Evolutionary conservation across 176 grass and related monocot genomes (phyloP).

Genomic region (Ampelocalamus luodianensis): DNA sequence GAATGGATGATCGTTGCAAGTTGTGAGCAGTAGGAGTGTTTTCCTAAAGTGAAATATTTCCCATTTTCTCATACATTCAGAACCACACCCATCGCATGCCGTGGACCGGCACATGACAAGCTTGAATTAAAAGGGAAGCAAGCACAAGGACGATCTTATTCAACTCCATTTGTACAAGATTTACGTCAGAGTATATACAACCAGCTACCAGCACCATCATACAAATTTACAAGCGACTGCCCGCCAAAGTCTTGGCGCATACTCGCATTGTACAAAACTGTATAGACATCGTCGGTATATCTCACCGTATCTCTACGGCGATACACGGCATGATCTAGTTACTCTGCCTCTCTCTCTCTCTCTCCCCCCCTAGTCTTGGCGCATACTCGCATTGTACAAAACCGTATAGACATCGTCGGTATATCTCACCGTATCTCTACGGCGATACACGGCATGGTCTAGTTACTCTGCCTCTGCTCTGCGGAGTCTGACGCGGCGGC

Average conservation of each 20-base stretch:
- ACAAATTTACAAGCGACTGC: not conserved
- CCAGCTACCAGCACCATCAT: not conserved
- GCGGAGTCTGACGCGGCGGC: not conserved
- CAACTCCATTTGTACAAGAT: constrained; percentile 33
- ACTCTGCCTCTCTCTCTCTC: not conserved
- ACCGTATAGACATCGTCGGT: not conserved
- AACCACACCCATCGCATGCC: not conserved
- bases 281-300: not conserved
- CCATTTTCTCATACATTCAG: not conserved
- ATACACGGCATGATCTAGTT: not conserved
- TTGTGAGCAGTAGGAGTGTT: not conserved
- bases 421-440: not conserved
- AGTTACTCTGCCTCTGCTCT: not conserved
- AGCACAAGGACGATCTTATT: constrained; percentile 30
- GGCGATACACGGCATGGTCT: constrained; percentile 11
- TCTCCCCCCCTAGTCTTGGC: no score
- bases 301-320: constrained; percentile 19
- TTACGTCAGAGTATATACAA: constrained; percentile 41
- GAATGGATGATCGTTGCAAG: not conserved
- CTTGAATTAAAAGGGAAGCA: not conserved
- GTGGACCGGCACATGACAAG: not conserved
- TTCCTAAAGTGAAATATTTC: not conserved
- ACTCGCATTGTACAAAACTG: constrained; percentile 38
- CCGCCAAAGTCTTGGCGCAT: not conserved
- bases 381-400: constrained; percentile 32